Base-by-base conservation (phyloP, 2,329 filamentous ascomycete species). In the Apiospora hydei region DNA sequence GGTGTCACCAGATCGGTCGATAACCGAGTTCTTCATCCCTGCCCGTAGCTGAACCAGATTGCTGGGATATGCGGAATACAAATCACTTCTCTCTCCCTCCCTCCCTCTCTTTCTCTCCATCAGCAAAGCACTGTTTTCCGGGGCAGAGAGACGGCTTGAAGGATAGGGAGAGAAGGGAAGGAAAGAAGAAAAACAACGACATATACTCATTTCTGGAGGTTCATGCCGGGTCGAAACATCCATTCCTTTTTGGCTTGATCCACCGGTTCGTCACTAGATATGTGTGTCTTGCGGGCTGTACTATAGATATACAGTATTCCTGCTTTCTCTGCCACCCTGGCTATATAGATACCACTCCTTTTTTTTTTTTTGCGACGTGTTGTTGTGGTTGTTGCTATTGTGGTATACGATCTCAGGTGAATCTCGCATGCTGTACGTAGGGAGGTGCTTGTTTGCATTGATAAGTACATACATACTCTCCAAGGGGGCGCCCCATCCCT, bases 41-140 rank as follows among this genome's bases (percentile, higher is more conserved):
- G 57, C n/a, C 34, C 30, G 57, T 41, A 76, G 77, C 73, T 76
- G 76, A 78, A 75, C 77, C 78, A 79, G 78, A 79, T 79, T 77
- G 77, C 74, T 72, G 78, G 78, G 78, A 41, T 41, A 34, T 64
- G n/a, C 57, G 57, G 34, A n/a, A 41, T 64, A 64, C 34, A 41
- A 64, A 38, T 8, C n/a, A 34, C n/a, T 57, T 26, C 16, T 21
- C 16, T 21, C 51, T 26, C 26, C 6, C 24, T 57, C 24, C 4
- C 51, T 30, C 26, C 26, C 34, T 38, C 34, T 38, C 34, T 38
- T 8, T 38, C 34, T 5, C 34, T 38, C 7, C 5, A 3, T 8
- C 5, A 38, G 34, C 34, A 38, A 38, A 38, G 34, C 34, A 38
- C 34, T 8, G 5, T 6, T 38, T 38, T 38, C 34, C 34, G 34